These are phyloP conservation scores for Dactylellina sp. DNA, from an alignment of 2,329 filamentous ascomycete genomes.

Conservation along the genomic window DNA sequence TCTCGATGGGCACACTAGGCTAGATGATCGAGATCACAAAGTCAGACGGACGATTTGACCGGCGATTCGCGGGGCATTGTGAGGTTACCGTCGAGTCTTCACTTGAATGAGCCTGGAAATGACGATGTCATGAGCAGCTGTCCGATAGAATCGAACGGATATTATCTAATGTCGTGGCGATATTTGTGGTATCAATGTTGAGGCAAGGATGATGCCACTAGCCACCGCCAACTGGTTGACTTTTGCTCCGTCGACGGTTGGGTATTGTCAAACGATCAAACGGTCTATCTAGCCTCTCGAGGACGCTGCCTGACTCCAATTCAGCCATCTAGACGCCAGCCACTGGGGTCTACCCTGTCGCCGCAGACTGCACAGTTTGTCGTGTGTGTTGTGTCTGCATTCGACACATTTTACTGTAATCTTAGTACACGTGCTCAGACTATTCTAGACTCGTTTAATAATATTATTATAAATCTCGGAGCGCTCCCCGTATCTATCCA, in stretches of 20 bases:
- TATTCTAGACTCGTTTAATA: too few relatives aligned
- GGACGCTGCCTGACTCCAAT: background rate
- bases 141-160: background rate
- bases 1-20: conserved; percentile 3
- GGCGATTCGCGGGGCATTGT: conserved; percentile 15
- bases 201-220: background rate
- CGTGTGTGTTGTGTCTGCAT: too few relatives aligned
- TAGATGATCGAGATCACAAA: conserved; percentile 1
- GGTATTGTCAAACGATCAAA: background rate
- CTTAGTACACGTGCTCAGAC: too few relatives aligned
- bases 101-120: background rate
- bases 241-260: background rate
- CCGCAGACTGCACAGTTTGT: too few relatives aligned
- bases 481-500: too few relatives aligned
- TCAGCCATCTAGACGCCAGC: background rate
- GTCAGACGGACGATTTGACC: conserved; percentile 18
- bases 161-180: too few relatives aligned
- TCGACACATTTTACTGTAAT: too few relatives aligned
- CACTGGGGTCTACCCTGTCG: conserved; percentile 1
- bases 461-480: too few relatives aligned
- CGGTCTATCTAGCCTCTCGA: too few relatives aligned
- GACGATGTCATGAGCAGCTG: background rate
- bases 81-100: background rate
- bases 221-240: background rate
- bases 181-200: background rate